Conservation (phyloP, 1,284 basidiomycete species). For the Malassezia psittaci region DNA sequence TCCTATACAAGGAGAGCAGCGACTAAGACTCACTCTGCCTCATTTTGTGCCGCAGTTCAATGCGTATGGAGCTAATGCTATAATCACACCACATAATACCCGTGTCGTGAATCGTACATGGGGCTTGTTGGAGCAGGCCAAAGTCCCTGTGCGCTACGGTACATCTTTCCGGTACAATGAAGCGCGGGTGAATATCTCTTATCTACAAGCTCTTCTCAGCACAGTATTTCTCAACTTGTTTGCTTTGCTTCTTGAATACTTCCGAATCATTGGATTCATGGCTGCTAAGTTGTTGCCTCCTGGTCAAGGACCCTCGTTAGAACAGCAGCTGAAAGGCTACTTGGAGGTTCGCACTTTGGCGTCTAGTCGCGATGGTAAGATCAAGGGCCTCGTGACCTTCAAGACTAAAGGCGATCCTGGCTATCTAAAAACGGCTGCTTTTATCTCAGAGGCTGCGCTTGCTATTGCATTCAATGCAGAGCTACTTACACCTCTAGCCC, state of each 20-base stretch:
- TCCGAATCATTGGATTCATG: neutral
- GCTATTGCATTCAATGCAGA: conserved; percentile 55
- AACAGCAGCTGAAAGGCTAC: conserved; percentile 13
- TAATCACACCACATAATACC: conserved; percentile 59
- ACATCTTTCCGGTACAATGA: conserved; percentile 65
- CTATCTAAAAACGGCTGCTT: conserved; percentile 60
- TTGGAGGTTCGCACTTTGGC: conserved; percentile 40
- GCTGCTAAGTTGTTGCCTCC: conserved; percentile 2
- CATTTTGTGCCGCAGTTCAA: conserved; percentile 51
- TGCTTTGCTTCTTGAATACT: conserved; percentile 5
- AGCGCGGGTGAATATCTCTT: conserved; percentile 52
- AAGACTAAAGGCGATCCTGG: conserved; percentile 69
- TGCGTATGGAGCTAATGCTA: conserved; percentile 56
- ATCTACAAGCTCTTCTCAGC: neutral
- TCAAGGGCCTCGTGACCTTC: conserved; percentile 55
- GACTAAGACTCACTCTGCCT: conserved; percentile 51
- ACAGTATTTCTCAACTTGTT: neutral
- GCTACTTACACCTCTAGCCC: conserved; percentile 55
- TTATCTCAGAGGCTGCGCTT: conserved; percentile 67
- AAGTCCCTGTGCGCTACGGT: conserved; percentile 23
- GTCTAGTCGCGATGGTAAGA: conserved; percentile 51
- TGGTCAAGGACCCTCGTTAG: conserved; percentile 10
- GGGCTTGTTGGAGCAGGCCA: conserved; percentile 56
- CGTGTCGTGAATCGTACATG: conserved; percentile 67
- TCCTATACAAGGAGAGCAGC: conserved; percentile 24